These are phyloP conservation scores for Purpureocillium lavendulum DNA, from an alignment of 2,329 filamentous ascomycete species.

Conservation along the genomic window DNA sequence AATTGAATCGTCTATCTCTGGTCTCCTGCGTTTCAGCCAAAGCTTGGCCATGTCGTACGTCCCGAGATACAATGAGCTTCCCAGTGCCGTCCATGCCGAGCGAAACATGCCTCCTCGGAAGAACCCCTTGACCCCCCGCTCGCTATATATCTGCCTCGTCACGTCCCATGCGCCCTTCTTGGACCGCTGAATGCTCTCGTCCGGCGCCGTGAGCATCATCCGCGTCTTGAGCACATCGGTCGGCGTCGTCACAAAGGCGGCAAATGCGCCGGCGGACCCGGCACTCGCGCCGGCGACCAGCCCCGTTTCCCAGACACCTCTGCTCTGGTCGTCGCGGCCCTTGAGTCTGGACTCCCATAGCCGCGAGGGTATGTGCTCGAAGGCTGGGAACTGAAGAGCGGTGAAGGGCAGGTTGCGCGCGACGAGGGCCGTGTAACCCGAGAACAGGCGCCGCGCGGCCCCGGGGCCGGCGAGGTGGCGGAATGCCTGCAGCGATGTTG, in stretches of 20 bases:
- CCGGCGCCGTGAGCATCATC: constrained; percentile 66
- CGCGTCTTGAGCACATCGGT: constrained; percentile 85
- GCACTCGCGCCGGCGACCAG: constrained; percentile 66
- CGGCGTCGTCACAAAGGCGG: constrained; percentile 78
- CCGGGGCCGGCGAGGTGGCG: constrained; percentile 43
- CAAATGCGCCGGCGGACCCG: constrained; percentile 62
- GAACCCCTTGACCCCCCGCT: constrained; percentile 63
- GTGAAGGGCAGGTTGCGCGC: constrained; percentile 82
- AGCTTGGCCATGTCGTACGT: constrained; percentile 75
- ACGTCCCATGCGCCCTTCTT: constrained; percentile 44
- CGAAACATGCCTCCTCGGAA: constrained; percentile 71
- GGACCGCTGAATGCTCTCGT: constrained; percentile 17
- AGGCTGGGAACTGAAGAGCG: constrained; percentile 80
- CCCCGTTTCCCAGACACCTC: constrained; percentile 54
- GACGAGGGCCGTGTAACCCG: constrained; percentile 73
- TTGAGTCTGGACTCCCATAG: constrained; percentile 33
- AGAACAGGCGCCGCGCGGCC: constrained; percentile 49
- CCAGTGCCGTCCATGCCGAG: constrained; percentile 72
- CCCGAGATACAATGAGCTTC: constrained; percentile 76
- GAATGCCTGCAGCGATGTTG: constrained; percentile 40
- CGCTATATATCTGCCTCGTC: constrained; percentile 53
- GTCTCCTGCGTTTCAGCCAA: constrained; percentile 43
- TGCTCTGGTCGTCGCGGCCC: constrained; percentile 16
- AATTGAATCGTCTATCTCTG: constrained; percentile 28
- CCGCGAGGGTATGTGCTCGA: constrained; percentile 57